Evolutionary conservation across 805 yeast genomes (phyloP).

Genomic region (Schwanniomyces sp.): DNA sequence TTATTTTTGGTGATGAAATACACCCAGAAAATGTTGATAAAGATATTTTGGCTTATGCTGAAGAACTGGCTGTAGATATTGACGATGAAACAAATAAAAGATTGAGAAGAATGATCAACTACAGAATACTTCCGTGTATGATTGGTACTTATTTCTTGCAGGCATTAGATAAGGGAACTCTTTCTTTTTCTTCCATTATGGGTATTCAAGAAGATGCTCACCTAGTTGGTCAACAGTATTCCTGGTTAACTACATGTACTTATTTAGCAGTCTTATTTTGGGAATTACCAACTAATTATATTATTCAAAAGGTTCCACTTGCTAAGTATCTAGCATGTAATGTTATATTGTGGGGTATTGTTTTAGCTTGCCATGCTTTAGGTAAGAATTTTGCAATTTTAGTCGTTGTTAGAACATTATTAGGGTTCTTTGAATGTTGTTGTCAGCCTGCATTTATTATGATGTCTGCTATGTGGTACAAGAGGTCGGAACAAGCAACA

Average conservation of each 20-base stretch:
- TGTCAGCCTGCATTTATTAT: slow-evolving; percentile 9
- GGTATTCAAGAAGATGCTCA: slow-evolving; percentile 16
- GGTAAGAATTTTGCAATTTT: slow-evolving; percentile 34
- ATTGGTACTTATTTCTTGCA: slow-evolving; percentile 1
- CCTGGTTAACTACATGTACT: slow-evolving; percentile 29
- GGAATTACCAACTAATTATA: slow-evolving; percentile 15
- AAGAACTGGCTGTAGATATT: slow-evolving; percentile 18
- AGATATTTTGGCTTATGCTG: slow-evolving; percentile 13
- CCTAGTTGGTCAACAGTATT: slow-evolving; percentile 19
- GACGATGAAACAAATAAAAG: slow-evolving; percentile 21
- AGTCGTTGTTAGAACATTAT: slow-evolving; percentile 30
- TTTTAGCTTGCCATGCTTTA: slow-evolving; percentile 25
- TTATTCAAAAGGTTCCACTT: slow-evolving; percentile 18
- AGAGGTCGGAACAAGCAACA: slow-evolving; percentile 30
- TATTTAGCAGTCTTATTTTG: slow-evolving; percentile 21
- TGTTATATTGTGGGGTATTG: slow-evolving; percentile 16
- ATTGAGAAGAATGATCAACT: slow-evolving; percentile 15
- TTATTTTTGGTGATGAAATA: neutral
- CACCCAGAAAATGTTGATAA: slow-evolving; percentile 8
- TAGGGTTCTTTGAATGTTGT: slow-evolving; percentile 31
- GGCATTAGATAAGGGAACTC: slow-evolving; percentile 42
- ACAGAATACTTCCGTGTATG: slow-evolving; percentile 1
- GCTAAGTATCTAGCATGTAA: slow-evolving; percentile 10
- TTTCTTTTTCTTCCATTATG: slow-evolving; percentile 46
- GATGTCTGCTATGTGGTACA: slow-evolving; percentile 20